phyloP scores from a whole-genome alignment of 1,284 basidiomycete species.

The Phellinidium pouzarii region DNA sequence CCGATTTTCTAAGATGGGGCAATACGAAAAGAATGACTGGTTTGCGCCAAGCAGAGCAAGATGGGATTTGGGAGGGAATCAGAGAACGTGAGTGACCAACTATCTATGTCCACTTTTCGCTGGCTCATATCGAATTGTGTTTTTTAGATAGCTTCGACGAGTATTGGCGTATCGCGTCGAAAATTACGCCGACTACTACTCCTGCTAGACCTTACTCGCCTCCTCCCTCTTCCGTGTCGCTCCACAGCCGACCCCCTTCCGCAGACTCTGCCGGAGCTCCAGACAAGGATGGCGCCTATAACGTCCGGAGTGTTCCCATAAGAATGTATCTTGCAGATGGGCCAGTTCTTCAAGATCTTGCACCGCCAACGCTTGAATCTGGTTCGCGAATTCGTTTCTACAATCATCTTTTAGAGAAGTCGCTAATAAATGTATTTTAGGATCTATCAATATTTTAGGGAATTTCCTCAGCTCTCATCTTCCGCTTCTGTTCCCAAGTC shows the following conservation, averaged over 20 bases:
- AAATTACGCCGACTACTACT: conserved; percentile 66
- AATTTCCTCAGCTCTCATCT: conserved; percentile 56
- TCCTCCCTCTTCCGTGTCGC: conserved; percentile 42
- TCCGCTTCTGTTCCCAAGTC: conserved; percentile 56
- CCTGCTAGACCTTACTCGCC: conserved; percentile 50
- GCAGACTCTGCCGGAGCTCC: conserved; percentile 53
- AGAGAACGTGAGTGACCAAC: conserved; percentile 67
- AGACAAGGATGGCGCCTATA: conserved; percentile 73
- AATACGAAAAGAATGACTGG: conserved; percentile 89
- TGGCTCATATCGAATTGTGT: neutral
- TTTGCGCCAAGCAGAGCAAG: conserved; percentile 82
- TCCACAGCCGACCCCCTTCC: conserved; percentile 62
- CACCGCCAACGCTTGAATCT: conserved; percentile 69
- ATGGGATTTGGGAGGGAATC: conserved; percentile 92
- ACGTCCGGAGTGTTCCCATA: conserved; percentile 80
- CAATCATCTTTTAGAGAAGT: conserved; percentile 12
- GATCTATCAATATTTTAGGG: conserved; percentile 51
- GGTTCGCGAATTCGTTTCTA: conserved; percentile 34
- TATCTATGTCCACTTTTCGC: conserved; percentile 9
- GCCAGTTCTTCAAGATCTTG: conserved; percentile 84
- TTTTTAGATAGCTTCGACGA: conserved; percentile 86
- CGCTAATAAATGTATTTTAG: conserved; percentile 30
- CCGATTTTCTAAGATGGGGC: conserved; percentile 92
- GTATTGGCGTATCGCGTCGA: conserved; percentile 87
- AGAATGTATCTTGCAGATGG: conserved; percentile 89